Conservation (phyloP, 768 basidiomycete species). For the Lactarius tabidus region DNA sequence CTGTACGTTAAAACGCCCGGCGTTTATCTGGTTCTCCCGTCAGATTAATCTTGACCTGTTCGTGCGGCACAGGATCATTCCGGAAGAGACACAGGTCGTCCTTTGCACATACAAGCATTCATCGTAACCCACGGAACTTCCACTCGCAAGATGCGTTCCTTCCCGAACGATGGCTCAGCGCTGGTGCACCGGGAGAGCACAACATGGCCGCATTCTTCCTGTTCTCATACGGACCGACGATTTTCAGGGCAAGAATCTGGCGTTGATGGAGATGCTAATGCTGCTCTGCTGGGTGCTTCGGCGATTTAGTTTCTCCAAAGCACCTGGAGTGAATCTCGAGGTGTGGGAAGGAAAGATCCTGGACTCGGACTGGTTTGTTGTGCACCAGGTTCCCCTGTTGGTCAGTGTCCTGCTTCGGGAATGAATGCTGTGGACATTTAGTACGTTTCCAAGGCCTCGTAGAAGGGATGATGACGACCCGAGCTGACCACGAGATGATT, state of each 20-base stretch:
- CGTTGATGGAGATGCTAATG: constrained; percentile 17
- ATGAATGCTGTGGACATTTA: neutral
- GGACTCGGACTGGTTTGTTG: neutral
- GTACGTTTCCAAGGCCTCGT: no score
- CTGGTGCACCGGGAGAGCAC: neutral
- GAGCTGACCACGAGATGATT: no score
- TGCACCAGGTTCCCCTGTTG: neutral
- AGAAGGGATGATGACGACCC: no score
- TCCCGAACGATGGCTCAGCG: neutral
- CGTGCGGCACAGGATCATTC: neutral
- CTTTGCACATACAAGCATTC: constrained; percentile 1
- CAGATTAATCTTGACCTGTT: no score
- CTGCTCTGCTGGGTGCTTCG: neutral
- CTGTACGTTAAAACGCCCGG: neutral
- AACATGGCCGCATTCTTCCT: constrained; percentile 23
- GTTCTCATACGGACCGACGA: constrained; percentile 25
- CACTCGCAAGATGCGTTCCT: neutral
- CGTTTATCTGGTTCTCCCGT: neutral
- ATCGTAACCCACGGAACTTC: neutral
- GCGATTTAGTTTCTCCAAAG: neutral
- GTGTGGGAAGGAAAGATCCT: neutral
- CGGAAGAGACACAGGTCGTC: neutral
- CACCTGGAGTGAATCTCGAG: neutral
- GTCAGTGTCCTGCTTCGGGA: neutral
- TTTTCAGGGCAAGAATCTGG: constrained; percentile 26